Percentiles rank a stretch among this genome's conserved stretches.
phyloP scores from a whole-genome alignment of 2,329 filamentous ascomycete genomes.

The Cryphonectria carpinicola region DNA sequence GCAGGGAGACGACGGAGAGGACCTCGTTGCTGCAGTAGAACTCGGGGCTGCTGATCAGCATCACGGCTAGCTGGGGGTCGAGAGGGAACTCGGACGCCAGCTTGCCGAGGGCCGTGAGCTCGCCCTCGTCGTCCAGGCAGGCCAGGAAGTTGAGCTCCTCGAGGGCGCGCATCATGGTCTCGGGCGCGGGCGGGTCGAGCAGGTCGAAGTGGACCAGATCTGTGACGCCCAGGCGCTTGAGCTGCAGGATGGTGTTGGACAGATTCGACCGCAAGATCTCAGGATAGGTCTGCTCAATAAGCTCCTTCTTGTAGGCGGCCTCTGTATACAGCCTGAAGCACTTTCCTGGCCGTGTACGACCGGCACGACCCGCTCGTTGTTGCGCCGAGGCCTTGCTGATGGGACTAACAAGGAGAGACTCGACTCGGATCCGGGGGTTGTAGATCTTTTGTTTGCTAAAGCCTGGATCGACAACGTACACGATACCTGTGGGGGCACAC shows the following conservation, averaged over 20 bases:
- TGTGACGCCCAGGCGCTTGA: constrained; percentile 95
- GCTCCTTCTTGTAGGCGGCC: constrained; percentile 92
- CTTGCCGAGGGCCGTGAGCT: constrained; percentile 82
- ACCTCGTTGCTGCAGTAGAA: constrained; percentile 99
- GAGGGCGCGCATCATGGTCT: constrained; percentile 96
- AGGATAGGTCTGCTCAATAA: constrained; percentile 96
- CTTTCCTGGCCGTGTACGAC: constrained; percentile 97
- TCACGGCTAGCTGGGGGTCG: constrained; percentile 91
- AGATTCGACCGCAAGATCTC: constrained; percentile 95
- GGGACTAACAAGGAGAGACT: constrained; percentile 94
- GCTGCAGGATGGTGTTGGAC: constrained; percentile 89
- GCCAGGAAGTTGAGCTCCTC: constrained; percentile 98
- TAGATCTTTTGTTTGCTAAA: constrained; percentile 99
- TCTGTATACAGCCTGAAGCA: constrained; percentile 98
- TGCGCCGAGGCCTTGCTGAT: constrained; percentile 98
- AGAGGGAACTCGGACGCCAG: constrained; percentile 94
- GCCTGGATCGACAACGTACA: constrained; percentile 98
- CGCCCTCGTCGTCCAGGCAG: constrained; percentile 94
- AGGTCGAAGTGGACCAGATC: constrained; percentile 98
- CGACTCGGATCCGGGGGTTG: constrained; percentile 93
- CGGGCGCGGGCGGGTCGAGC: constrained; percentile 96
- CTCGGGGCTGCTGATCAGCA: constrained; percentile 96
- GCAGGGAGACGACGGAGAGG: constrained; percentile 87
- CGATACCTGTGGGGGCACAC: constrained; percentile 58
- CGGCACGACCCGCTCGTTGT: constrained; percentile 97